These are phyloP conservation scores for Eucalyptus albens DNA, from an alignment of 345 rosid genomes.

Conservation along the genomic window DNA sequence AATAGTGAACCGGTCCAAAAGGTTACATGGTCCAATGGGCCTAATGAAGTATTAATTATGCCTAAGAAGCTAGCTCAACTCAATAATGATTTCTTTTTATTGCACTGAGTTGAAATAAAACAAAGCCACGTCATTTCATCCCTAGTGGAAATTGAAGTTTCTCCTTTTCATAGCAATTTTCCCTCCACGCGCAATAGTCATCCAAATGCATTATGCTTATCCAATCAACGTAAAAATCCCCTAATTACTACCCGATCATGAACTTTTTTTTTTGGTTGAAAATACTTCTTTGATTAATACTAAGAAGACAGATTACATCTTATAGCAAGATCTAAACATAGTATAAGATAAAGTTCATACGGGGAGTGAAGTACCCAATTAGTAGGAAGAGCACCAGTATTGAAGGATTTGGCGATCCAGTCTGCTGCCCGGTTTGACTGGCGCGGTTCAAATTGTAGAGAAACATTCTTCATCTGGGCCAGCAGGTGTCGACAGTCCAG, in stretches of 20 bases:
- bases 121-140: not conserved
- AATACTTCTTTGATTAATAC: too few relatives aligned
- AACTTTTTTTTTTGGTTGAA: not conserved
- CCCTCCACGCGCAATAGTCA: not conserved
- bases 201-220: not conserved
- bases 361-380: too few relatives aligned
- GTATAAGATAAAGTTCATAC: too few relatives aligned
- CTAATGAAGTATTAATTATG: not conserved
- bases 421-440: too few relatives aligned
- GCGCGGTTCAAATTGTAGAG: too few relatives aligned
- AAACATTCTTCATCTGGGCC: too few relatives aligned
- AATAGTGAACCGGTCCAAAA: not conserved
- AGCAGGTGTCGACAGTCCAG: too few relatives aligned
- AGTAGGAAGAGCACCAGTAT: too few relatives aligned
- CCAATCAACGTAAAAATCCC: not conserved
- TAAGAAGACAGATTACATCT: too few relatives aligned
- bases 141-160: not conserved
- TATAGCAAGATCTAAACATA: too few relatives aligned
- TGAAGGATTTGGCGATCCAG: too few relatives aligned
- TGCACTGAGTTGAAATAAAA: not conserved
- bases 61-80: not conserved
- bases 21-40: not conserved
- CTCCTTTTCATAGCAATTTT: not conserved
- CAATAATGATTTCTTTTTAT: not conserved
- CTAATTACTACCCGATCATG: not conserved